These are phyloP conservation scores for Fusarium verticillioides DNA, from an alignment of 2,329 filamentous ascomycete genomes.

Conservation along the genomic window DNA sequence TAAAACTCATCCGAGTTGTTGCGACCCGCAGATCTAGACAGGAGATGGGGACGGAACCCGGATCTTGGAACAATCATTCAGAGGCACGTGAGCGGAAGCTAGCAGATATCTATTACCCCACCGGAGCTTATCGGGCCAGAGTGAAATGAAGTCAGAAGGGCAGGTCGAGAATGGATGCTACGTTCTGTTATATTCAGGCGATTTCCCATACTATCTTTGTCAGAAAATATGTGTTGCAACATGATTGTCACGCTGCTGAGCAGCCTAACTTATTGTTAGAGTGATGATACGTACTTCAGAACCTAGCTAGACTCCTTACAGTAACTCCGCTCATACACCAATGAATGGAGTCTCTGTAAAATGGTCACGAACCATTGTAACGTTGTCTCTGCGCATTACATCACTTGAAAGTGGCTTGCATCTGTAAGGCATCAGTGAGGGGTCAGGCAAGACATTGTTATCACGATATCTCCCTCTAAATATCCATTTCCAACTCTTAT, in stretches of 20 bases:
- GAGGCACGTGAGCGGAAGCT: neutral
- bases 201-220: rapidly evolving
- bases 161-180: neutral
- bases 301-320: neutral
- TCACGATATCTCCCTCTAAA: too few species aligned
- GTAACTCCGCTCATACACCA: neutral
- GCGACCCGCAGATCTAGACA: neutral
- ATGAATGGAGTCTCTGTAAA: neutral
- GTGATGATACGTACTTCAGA: neutral
- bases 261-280: neutral
- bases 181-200: neutral
- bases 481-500: neutral
- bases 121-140: neutral
- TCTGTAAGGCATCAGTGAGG: neutral
- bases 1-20: neutral
- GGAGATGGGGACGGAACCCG: neutral
- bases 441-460: neutral
- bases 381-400: neutral
- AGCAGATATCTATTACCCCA: neutral
- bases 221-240: neutral
- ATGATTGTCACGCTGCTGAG: neutral
- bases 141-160: neutral
- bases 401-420: neutral
- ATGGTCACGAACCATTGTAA: neutral
- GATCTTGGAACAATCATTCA: neutral